Evolutionary conservation across 495 filamentous ascomycete genomes (phyloP), one percentile per base, ranked within the genome.

Genomic region (Trichocladium uniseriatum): DNA sequence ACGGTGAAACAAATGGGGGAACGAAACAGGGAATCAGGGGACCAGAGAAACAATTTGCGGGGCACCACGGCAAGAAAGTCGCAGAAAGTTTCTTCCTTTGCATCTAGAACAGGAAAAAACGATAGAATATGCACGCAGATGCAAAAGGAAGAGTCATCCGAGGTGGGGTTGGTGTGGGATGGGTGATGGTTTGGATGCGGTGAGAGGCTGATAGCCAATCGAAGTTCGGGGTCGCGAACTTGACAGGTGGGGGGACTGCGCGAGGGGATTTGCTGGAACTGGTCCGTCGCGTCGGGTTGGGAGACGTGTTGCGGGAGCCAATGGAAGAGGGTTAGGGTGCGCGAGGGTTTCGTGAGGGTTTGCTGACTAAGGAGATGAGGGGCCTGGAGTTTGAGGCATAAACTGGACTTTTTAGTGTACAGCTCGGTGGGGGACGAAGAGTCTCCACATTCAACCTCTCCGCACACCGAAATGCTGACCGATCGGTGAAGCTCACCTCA

Each of bases 191-290:
- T 48, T 22, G 13, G 35, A 21, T 5, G 16, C 20, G 9, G 13
- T 16, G 22, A 20, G 38, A 29, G 27, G 31, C 27, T 52, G 22
- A 40, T 18, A 45, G 43, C 51, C 51, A 53, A 53, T 53, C 39
- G 45, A 29, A n/a, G 51, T 21, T 11, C 50, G 22, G 38, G 32
- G 27, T 6, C 44, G 35, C 51, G 51, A 48, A 43, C 44, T 44
- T 43, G 44, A 53, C 44, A 43, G 45, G 50, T 42, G 38, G 13
- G 31, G 1, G n/a, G 31, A 13, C 28, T 48, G 39, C 51, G 38
- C 44, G 43, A 22, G 15, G 16, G 13, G 51, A 48, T 48, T 53
- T 43, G 51, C 19, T 43, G 38, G 2, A 3, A 5, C 10, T 8
- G 19, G 18, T 16, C 15, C 38, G 39, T 14, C 51, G 51, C 42